Conservation (phyloP, 225 moss, liverwort and hornwort genomes). For the Physcomitrellopsis africana region DNA sequence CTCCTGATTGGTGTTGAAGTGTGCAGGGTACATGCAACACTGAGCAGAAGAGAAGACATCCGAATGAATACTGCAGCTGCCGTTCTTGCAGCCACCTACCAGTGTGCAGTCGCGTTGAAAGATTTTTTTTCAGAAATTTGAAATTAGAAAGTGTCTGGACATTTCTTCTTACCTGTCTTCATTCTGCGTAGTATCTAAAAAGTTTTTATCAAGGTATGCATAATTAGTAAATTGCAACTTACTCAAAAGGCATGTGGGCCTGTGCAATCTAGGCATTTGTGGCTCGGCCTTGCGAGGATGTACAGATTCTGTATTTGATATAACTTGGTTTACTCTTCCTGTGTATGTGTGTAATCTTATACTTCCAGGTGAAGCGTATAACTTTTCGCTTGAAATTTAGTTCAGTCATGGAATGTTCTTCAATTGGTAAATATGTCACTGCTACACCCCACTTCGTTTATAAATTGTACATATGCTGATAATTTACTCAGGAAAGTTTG, state of each 20-base stretch:
- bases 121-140: background rate
- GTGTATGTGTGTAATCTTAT: no score
- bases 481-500: no score
- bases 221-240: constrained; percentile 9
- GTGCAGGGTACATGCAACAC: constrained; percentile 32
- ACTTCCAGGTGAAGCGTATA: no score
- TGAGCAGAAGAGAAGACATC: background rate
- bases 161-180: constrained; percentile 6
- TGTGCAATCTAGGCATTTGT: background rate
- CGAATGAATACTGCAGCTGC: constrained; percentile 3
- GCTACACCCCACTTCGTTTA: no score
- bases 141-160: background rate
- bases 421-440: no score
- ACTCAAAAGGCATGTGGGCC: background rate
- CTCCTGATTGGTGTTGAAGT: constrained; percentile 18
- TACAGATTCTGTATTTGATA: background rate
- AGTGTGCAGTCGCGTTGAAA: background rate
- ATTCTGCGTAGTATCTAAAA: background rate
- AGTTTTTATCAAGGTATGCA: background rate
- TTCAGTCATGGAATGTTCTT: no score
- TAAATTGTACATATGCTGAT: no score
- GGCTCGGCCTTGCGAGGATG: background rate
- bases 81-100: background rate
- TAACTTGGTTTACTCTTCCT: background rate
- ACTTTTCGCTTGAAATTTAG: no score